Conservation (phyloP, 1,284 basidiomycete species). For the Ustilago lituana region DNA sequence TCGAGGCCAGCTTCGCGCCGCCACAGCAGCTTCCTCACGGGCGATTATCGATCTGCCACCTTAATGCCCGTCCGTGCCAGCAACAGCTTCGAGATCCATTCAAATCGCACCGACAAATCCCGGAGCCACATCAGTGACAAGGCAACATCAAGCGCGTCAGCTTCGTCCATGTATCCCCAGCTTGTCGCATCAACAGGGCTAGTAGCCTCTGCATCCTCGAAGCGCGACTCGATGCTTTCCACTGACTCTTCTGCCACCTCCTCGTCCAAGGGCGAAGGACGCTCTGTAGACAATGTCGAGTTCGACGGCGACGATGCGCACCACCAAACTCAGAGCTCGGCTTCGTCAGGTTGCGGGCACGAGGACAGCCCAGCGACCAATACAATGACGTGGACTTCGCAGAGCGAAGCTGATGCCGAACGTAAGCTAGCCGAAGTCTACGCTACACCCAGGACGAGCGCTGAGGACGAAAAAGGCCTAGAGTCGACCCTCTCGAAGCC, state of each 20-base stretch:
- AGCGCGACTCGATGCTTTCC: constrained; percentile 40
- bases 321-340: constrained; percentile 30
- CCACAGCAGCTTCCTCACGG: constrained; percentile 44
- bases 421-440: constrained; percentile 18
- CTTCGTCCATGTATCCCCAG: constrained; percentile 2
- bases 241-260: constrained; percentile 36
- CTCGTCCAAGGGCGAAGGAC: constrained; percentile 26
- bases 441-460: constrained; percentile 26
- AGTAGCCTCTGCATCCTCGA: constrained; percentile 1
- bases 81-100: constrained; percentile 26
- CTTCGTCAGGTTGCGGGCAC: constrained; percentile 29
- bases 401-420: neutral
- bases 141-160: neutral
- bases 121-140: constrained; percentile 13
- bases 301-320: constrained; percentile 32
- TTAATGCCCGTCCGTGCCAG: constrained; percentile 34
- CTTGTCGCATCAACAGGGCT: neutral
- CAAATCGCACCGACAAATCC: neutral
- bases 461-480: constrained; percentile 13
- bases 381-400: neutral
- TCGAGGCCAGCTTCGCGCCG: constrained; percentile 28
- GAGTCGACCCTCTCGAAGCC: neutral
- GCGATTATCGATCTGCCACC: constrained; percentile 24
- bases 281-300: constrained; percentile 34
- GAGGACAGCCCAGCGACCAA: constrained; percentile 10